phyloP scores from a whole-genome alignment of 805 yeast species.

The Candida gorgasii region DNA sequence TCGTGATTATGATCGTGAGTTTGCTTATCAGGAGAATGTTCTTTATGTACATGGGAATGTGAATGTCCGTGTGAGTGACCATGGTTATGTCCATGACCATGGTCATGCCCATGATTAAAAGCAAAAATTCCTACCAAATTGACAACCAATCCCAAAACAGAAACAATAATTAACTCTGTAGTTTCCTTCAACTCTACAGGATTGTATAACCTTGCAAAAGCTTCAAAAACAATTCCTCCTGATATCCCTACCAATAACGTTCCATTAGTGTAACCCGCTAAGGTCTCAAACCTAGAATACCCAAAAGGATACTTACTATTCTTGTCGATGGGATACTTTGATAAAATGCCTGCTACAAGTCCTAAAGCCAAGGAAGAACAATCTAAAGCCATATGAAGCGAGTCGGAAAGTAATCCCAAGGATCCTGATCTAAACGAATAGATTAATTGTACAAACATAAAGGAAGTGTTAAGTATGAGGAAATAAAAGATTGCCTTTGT shows the following conservation, averaged over 20 bases:
- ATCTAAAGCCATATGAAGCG: conserved; percentile 94
- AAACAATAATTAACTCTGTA: conserved; percentile 80
- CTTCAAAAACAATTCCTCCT: conserved; percentile 83
- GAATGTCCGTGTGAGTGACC: conserved; percentile 35
- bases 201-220: conserved; percentile 72
- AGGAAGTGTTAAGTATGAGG: conserved; percentile 78
- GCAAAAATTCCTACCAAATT: conserved; percentile 93
- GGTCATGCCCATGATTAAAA: conserved; percentile 79
- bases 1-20: conserved; percentile 1
- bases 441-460: conserved; percentile 90
- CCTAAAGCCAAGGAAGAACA: conserved; percentile 91
- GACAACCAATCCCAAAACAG: conserved; percentile 80
- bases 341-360: conserved; percentile 70
- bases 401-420: conserved; percentile 86
- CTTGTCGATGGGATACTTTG: conserved; percentile 44
- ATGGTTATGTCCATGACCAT: conserved; percentile 42
- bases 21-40: conserved; percentile 3
- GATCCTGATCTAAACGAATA: conserved; percentile 94
- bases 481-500: conserved; percentile 89
- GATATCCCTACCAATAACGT: conserved; percentile 85
- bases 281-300: conserved; percentile 76
- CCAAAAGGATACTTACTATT: conserved; percentile 85
- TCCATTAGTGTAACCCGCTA: conserved; percentile 96
- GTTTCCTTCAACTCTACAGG: conserved; percentile 82
- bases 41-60: conserved; percentile 37